Conservation (phyloP, 441 rosid genomes). For the Jatropha multifida region DNA sequence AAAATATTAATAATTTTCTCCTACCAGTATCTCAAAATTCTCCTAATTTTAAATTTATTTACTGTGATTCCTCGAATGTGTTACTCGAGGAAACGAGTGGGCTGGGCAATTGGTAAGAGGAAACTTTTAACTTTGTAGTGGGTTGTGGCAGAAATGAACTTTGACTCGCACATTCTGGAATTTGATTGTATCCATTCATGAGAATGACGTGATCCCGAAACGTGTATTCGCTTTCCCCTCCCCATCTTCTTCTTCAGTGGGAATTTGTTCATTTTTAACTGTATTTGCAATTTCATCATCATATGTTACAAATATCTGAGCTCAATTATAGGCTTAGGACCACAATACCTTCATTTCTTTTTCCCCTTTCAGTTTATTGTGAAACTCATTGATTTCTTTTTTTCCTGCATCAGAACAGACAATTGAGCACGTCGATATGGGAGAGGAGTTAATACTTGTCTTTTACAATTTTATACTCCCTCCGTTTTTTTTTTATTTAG, state of each 20-base stretch:
- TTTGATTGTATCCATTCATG: not conserved
- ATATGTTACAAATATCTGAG: not conserved
- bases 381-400: no score
- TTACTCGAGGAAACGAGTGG: no score
- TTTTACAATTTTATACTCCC: no score
- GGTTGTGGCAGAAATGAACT: not conserved
- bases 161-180: conserved; percentile 16
- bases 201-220: conserved; percentile 22
- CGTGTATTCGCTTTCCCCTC: not conserved
- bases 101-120: conserved; percentile 23
- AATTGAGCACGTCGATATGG: no score
- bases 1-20: no score
- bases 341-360: not conserved
- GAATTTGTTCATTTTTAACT: not conserved
- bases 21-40: no score
- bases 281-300: not conserved
- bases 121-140: not conserved
- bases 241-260: not conserved
- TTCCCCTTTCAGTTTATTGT: no score
- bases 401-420: no score
- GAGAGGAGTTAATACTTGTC: no score
- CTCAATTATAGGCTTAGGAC: not conserved
- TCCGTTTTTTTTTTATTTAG: no score
- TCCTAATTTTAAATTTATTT: no score
- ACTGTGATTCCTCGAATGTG: no score